Evolutionary conservation across 2,329 filamentous ascomycete species (phyloP), one percentile per base, ranked within the genome.

Genomic region (Apiospora pterosperma): DNA sequence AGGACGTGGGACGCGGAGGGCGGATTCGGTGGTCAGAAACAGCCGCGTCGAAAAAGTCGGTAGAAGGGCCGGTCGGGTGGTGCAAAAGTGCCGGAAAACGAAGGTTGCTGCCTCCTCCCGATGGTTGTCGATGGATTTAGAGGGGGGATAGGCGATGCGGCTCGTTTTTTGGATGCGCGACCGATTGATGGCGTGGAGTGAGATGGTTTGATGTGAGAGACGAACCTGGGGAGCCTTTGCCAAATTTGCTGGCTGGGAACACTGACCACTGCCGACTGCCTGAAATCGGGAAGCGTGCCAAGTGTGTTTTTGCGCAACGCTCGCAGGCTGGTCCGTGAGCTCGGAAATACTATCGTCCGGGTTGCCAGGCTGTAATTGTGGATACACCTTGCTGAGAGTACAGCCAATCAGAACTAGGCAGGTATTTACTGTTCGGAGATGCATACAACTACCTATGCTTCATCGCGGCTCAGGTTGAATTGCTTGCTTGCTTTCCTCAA

Each of bases 91-190:
- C 84, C 82, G 84, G 84, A 79, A 80, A 82, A 80, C 79, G 78
- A 78, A 79, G 80, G 79, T 79, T 81, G 78, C 80, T 79, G 79
- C 79, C 76, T 77, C 81, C 79, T 82, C 77, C 76, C 78, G 84
- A 86, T 86, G 83, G 80, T 76, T 79, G 78, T 82, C 78, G 84
- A 87, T 87, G 84, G 78, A 82, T 83, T 82, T 81, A 80, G 80
- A 82, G 81, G 81, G 78, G 61, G 82, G 82, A 83, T 80, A 82
- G 82, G 83, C 81, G 84, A 85, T 85, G 73, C 73, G 73, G 73
- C 73, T 75, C 73, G 83, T 85, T 85, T 85, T 82, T 78, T 74
- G 71, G 83, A 86, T 87, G 84, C 84, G 84, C 84, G 84, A 55
- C 48, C 48, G 48, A 78, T 79, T 77, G 79, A 78, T 80, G 79